Conservation (phyloP, 805 yeast species). For the Kazachstania viticola region DNA sequence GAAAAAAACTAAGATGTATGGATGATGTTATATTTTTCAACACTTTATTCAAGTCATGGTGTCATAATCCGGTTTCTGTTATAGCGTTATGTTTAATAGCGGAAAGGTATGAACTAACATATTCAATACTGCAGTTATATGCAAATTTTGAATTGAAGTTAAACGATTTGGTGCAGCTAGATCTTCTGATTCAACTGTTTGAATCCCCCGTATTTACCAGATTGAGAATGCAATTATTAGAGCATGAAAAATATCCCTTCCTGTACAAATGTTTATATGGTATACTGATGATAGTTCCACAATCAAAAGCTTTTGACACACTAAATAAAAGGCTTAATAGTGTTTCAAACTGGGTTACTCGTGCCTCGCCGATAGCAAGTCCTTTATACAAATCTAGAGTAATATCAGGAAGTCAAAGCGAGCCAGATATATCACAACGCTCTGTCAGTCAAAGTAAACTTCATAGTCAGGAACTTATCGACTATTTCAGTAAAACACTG, state of each 20-base stretch:
- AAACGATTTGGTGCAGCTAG: constrained; percentile 73
- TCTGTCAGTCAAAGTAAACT: constrained; percentile 19
- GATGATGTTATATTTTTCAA: constrained; percentile 67
- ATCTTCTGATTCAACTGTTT: constrained; percentile 74
- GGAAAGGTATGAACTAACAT: constrained; percentile 81
- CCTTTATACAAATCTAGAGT: constrained; percentile 5
- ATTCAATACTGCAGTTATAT: constrained; percentile 64
- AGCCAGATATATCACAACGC: constrained; percentile 14
- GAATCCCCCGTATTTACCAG: constrained; percentile 90
- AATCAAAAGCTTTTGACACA: constrained; percentile 78
- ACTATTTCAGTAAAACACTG: constrained; percentile 20
- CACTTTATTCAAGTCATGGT: constrained; percentile 79
- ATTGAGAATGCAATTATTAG: constrained; percentile 75
- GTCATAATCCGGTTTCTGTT: constrained; percentile 81
- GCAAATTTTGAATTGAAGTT: constrained; percentile 69
- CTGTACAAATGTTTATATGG: constrained; percentile 85
- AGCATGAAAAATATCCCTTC: constrained; percentile 72
- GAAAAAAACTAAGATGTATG: constrained; percentile 55
- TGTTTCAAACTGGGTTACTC: constrained; percentile 24
- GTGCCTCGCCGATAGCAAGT: constrained; percentile 3
- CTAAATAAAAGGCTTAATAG: constrained; percentile 60
- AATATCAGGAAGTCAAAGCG: constrained; percentile 4
- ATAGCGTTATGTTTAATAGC: constrained; percentile 76
- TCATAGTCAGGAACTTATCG: constrained; percentile 19
- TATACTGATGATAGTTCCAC: constrained; percentile 85